Base-by-base conservation (phyloP, 805 yeast genomes). In the Tetrapisispora namnaoensis region DNA sequence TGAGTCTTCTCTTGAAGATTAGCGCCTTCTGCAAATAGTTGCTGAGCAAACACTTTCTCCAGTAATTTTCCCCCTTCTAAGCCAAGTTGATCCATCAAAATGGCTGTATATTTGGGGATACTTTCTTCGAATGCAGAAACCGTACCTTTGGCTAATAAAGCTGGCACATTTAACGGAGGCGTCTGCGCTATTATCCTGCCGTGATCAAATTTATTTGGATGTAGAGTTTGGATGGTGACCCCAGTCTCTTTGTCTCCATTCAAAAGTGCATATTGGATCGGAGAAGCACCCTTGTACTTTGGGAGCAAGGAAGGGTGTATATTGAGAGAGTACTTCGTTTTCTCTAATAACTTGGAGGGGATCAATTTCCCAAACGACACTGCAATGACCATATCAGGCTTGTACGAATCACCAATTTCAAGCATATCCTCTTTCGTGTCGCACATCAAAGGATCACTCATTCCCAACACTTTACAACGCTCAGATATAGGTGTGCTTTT, bases 251-350 rank as follows among this genome's bases (percentile, higher is more conserved):
- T 35, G 54, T 83, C 89, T 38, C 73, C 72, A 51, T 84, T 78
- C 57, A 90, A 62, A 13, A 93, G 65, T 0, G 96, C 81, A 51
- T 79, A 74, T 52, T 91, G 98, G 4, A 93, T 67, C 0, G 99
- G 99, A 1, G 96, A 83, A 0, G 97, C 82, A 0, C 99, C 99
- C 2, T 88, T 77, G 56, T 86, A 79, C 42, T 68, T 69, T 0
- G 99, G 99, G 9, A 93, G 72, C 7, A 89, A 62, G 0, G 96
- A 88, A 0, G 99, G 99, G 62, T 93, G 99, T 1, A 93, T 88
- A 60, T 93, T 93, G 27, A 93, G 61, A 0, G 97, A 95, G 58
- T 64, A 78, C 13, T 64, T 62, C 20, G 81, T 67, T 0, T 62
- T 45, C 0, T 59, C 45, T 1, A 93, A 64, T 53, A 88, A 78